Conservation (phyloP, 805 yeast species). For the Torulaspora franciscae region DNA sequence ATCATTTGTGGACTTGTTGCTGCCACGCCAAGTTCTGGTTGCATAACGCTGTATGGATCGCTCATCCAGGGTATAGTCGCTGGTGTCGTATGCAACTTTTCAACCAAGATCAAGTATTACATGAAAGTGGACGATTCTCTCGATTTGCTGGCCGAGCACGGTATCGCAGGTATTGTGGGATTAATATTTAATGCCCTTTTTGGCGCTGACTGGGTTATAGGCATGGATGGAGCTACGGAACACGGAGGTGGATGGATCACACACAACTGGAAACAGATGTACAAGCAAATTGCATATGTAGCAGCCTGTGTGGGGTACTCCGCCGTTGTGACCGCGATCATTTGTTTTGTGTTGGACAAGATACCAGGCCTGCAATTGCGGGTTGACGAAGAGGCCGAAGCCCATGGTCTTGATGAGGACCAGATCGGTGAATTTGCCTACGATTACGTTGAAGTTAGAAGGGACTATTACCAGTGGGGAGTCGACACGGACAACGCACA, state of each 20-base stretch:
- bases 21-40: constrained; percentile 92
- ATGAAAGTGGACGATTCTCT: constrained; percentile 84
- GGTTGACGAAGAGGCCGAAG: constrained; percentile 80
- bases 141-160: constrained; percentile 98
- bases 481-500: constrained; percentile 19
- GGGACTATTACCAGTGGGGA: constrained; percentile 67
- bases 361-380: constrained; percentile 81
- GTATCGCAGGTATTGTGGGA: constrained; percentile 90
- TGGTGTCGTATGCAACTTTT: constrained; percentile 80
- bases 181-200: constrained; percentile 83
- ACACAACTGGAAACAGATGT: constrained; percentile 86
- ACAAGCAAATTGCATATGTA: constrained; percentile 81
- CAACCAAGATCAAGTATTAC: constrained; percentile 81
- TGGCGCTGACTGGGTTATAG: constrained; percentile 82
- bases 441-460: constrained; percentile 93
- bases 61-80: constrained; percentile 76
- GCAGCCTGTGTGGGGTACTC: constrained; percentile 72
- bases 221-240: constrained; percentile 79
- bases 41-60: constrained; percentile 88
- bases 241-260: constrained; percentile 91
- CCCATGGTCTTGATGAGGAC: constrained; percentile 88
- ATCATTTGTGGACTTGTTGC: constrained; percentile 94
- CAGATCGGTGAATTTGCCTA: constrained; percentile 99
- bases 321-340: constrained; percentile 67
- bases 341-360: constrained; percentile 66